A percentile compares a stretch with the other conserved stretches of the same genome.
These are phyloP conservation scores for Capronia americana DNA, from an alignment of 2,329 filamentous ascomycete species.

Conservation along the genomic window DNA sequence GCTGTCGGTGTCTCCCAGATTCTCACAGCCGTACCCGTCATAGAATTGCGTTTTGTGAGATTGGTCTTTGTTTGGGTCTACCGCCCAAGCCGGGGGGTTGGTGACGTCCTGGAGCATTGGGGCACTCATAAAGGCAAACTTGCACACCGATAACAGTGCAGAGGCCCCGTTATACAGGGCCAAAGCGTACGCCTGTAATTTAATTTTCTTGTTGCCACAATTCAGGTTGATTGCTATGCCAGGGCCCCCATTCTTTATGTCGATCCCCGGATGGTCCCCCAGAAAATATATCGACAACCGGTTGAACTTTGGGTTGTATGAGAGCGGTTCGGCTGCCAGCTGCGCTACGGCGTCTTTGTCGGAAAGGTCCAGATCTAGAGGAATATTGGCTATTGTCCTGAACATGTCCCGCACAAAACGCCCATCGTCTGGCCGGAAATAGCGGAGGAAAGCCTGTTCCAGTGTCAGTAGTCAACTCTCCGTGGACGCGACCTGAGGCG, in stretches of 20 bases:
- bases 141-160: constrained; percentile 12
- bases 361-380: constrained; percentile 4
- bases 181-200: background rate
- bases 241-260: no score
- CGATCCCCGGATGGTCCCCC: constrained; percentile 6
- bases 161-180: background rate
- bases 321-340: background rate
- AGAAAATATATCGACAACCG: constrained; percentile 12
- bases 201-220: no score
- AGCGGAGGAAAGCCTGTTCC: constrained; percentile 7
- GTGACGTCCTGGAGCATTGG: constrained; percentile 16
- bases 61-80: constrained; percentile 12
- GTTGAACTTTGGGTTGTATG: constrained; percentile 11
- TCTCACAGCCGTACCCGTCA: constrained; percentile 15
- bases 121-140: background rate
- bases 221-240: no score
- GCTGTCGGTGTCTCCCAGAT: constrained; percentile 11
- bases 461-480: background rate
- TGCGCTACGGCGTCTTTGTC: background rate
- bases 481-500: background rate
- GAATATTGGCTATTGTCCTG: constrained; percentile 12
- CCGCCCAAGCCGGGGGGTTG: constrained; percentile 6
- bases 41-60: constrained; percentile 4
- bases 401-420: constrained; percentile 10
- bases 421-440: constrained; percentile 1